phyloP scores from a whole-genome alignment of 2,329 filamentous ascomycete genomes.

The Cytospora mali region DNA sequence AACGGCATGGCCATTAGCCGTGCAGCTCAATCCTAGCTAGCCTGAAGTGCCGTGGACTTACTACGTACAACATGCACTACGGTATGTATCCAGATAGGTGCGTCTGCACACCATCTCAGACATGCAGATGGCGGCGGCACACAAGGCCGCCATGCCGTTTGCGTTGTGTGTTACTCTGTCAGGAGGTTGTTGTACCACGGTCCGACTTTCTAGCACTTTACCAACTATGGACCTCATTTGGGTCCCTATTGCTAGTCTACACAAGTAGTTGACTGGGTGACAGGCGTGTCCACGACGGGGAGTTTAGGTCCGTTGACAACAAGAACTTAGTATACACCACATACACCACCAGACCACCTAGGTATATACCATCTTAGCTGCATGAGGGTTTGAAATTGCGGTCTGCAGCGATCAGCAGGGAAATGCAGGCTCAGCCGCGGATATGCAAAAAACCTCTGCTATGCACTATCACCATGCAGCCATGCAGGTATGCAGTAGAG shows the following conservation, averaged over 20 bases:
- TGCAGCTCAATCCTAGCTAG: not conserved
- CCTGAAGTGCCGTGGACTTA: not conserved
- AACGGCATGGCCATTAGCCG: not conserved
- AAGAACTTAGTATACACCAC: too few species aligned
- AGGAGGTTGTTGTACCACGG: not conserved
- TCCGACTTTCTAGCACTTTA: not conserved
- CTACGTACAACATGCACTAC: not conserved
- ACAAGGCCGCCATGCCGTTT: conserved; percentile 11
- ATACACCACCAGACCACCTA: too few species aligned
- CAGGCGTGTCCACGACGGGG: not conserved
- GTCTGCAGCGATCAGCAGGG: not conserved
- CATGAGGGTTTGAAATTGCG: not conserved
- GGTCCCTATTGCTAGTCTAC: not conserved
- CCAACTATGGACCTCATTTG: not conserved
- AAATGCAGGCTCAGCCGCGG: not conserved
- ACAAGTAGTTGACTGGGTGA: too few species aligned
- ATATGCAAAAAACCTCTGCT: too few species aligned
- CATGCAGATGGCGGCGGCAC: conserved; percentile 2
- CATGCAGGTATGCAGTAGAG: not conserved
- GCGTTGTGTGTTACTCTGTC: not conserved
- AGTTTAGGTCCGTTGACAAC: not conserved
- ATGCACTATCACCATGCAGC: too few species aligned
- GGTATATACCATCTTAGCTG: too few species aligned
- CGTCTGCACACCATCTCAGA: not conserved
- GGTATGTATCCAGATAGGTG: not conserved